These are phyloP conservation scores for Apiotrichum porosum DNA, from an alignment of 1,284 basidiomycete species.

Conservation along the genomic window DNA sequence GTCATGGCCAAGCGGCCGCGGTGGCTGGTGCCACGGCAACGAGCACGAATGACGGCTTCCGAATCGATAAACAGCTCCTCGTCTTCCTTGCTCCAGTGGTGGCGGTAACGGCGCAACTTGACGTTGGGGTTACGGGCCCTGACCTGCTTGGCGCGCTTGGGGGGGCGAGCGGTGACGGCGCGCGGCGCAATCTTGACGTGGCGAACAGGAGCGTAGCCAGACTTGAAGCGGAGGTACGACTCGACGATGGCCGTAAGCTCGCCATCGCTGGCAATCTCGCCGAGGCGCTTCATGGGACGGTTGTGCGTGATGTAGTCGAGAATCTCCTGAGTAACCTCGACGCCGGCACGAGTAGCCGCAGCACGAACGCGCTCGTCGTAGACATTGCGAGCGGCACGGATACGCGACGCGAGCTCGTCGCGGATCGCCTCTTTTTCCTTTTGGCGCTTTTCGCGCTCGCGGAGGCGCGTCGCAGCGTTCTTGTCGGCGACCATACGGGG, in stretches of 20 bases:
- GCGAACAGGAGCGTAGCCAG: conserved; percentile 1
- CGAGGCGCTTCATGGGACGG: conserved; percentile 15
- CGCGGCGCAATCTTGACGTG: not conserved
- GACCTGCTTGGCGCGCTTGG: not conserved
- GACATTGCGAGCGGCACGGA: conserved; percentile 17
- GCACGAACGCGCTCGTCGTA: conserved; percentile 30
- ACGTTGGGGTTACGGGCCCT: conserved; percentile 8
- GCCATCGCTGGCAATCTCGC: conserved; percentile 12
- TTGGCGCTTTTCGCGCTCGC: conserved; percentile 5
- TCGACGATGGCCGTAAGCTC: conserved; percentile 15
- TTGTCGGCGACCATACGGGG: not conserved
- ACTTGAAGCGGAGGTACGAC: conserved; percentile 13
- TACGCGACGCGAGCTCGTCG: conserved; percentile 27
- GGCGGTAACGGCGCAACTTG: conserved; percentile 50
- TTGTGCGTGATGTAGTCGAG: conserved; percentile 21
- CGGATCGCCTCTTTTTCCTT: conserved; percentile 17
- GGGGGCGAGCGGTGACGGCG: not conserved
- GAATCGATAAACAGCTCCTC: conserved; percentile 82
- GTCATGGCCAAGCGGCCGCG: conserved; percentile 46
- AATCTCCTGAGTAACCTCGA: conserved; percentile 21
- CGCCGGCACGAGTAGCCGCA: conserved; percentile 15
- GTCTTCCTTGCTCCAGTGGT: conserved; percentile 76
- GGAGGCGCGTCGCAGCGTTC: not conserved
- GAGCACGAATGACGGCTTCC: conserved; percentile 71
- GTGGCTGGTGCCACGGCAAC: conserved; percentile 51